Conservation (phyloP, 768 basidiomycete species). For the Boletus insuetus region DNA sequence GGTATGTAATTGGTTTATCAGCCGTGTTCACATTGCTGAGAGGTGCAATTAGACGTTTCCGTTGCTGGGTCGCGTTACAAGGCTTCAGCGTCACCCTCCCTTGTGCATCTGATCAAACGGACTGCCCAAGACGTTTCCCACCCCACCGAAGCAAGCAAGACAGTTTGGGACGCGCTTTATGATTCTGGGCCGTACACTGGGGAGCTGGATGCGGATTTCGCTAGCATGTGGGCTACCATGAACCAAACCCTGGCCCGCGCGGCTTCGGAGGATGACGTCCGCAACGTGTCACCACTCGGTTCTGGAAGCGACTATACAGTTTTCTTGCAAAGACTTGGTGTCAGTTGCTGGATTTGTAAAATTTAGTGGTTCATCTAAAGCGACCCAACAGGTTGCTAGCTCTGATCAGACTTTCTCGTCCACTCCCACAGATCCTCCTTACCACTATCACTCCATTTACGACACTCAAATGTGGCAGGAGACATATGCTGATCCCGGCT, state of each 20-base stretch:
- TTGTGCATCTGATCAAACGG: conserved; percentile 54
- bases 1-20: conserved; percentile 31
- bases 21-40: not conserved
- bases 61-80: conserved; percentile 54
- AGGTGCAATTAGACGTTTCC: conserved; percentile 42
- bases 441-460: conserved; percentile 76
- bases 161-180: conserved; percentile 57
- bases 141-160: conserved; percentile 46
- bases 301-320: conserved; percentile 90
- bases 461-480: conserved; percentile 73
- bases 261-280: conserved; percentile 30
- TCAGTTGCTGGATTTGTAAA: conserved; percentile 29
- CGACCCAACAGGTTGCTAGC: conserved; percentile 30
- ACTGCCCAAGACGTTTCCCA: conserved; percentile 57
- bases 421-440: conserved; percentile 51
- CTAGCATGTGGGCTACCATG: conserved; percentile 38
- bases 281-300: conserved; percentile 58
- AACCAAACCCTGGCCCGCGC: conserved; percentile 21
- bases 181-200: conserved; percentile 53
- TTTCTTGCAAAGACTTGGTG: conserved; percentile 78
- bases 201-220: conserved; percentile 41
- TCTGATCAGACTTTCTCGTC: conserved; percentile 28
- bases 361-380: not conserved
- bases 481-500: conserved; percentile 70
- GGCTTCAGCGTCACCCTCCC: conserved; percentile 56